Evolutionary conservation across 768 basidiomycete species (phyloP).

Genomic region (Tulasnella sp.): DNA sequence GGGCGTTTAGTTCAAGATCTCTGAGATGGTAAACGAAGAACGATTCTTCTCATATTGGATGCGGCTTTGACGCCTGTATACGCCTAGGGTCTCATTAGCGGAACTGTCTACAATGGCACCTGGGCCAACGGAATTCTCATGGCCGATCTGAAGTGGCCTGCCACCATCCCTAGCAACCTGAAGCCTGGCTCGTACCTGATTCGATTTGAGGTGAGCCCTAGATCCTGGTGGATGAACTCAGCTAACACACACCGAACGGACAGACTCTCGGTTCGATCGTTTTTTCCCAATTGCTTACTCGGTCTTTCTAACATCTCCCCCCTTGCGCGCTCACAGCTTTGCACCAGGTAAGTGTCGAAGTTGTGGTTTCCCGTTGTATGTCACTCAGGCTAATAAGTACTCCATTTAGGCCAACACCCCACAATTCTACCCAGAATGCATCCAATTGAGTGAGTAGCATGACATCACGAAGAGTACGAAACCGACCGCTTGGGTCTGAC

Average conservation of each 20-base stretch:
- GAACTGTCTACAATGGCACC: constrained; percentile 27
- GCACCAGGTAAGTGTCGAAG: constrained; percentile 18
- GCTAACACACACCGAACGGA: neutral
- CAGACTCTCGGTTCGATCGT: neutral
- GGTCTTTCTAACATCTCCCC: neutral
- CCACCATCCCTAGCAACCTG: constrained; percentile 28
- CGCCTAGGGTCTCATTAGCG: constrained; percentile 26
- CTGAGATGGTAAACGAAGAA: neutral
- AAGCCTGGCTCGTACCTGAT: constrained; percentile 31
- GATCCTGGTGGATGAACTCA: neutral
- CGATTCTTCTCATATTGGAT: no score
- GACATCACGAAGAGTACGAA: neutral
- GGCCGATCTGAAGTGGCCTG: constrained; percentile 27
- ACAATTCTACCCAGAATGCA: constrained; percentile 32
- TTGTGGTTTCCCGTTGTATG: neutral
- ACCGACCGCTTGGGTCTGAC: neutral
- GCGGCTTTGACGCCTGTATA: neutral
- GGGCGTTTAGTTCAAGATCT: constrained; percentile 12
- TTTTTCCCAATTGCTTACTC: neutral
- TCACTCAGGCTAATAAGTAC: neutral
- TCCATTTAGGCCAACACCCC: constrained; percentile 25
- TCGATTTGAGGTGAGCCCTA: neutral
- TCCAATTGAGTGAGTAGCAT: neutral
- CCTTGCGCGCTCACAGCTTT: constrained; percentile 19
- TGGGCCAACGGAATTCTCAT: constrained; percentile 29